A percentile compares a stretch with the other conserved stretches of the same genome.
Conservation (phyloP, 208 protist species). For the Cochliopodium minus region DNA sequence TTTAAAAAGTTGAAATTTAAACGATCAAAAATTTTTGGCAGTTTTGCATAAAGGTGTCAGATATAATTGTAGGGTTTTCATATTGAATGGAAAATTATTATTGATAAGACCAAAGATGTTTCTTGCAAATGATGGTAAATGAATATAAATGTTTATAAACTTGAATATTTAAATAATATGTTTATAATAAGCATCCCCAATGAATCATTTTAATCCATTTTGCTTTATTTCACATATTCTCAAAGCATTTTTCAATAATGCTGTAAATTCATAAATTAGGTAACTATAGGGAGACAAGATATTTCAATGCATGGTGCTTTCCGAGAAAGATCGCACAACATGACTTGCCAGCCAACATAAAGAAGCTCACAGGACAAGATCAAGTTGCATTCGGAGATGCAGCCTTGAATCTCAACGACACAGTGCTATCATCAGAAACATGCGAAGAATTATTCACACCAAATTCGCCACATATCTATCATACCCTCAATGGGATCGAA, state of each 20-base stretch:
- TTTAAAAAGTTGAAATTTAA: neutral
- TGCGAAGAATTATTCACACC: constrained; percentile 63
- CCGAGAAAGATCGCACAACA: neutral
- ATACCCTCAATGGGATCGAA: constrained; percentile 39
- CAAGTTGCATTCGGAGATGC: constrained; percentile 13
- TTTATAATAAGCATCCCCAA: no score
- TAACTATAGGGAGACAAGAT: neutral
- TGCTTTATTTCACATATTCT: no score
- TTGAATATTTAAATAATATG: no score
- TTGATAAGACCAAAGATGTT: constrained; percentile 49
- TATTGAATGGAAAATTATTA: constrained; percentile 36
- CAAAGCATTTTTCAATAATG: no score
- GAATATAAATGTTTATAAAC: no score
- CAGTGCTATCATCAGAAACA: constrained; percentile 26
- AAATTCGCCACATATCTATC: constrained; percentile 37
- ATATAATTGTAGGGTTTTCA: constrained; percentile 55
- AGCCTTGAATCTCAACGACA: neutral
- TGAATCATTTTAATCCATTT: no score
- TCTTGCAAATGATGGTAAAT: constrained; percentile 30
- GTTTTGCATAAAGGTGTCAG: constrained; percentile 27
- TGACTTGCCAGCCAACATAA: constrained; percentile 10
- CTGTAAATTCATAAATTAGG: no score
- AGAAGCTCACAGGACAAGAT: constrained; percentile 12
- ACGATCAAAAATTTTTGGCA: constrained; percentile 3
- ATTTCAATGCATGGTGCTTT: neutral